Base-by-base conservation (phyloP, 139 green algal genomes). In the Limnomonas spitsbergensis region DNA sequence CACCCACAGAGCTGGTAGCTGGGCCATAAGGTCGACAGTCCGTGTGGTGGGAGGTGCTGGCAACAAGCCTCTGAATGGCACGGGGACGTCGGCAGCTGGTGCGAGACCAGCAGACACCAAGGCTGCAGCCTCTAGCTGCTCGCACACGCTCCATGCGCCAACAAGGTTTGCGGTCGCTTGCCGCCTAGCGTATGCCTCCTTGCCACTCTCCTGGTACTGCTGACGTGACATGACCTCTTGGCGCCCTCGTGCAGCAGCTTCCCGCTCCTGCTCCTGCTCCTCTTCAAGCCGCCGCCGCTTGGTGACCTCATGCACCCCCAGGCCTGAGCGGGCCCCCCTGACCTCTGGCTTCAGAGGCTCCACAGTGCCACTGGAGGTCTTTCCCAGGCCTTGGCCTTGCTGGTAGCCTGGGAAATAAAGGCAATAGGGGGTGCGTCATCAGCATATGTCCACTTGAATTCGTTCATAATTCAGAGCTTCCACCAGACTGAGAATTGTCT, bases 261-360 rank as follows among this genome's bases (percentile, higher is more conserved):
- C 61, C 9, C 29, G 26, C 61, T 34, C 27, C 29, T 72, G 61
- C 61, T 34, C 27, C 61, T 34, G 27, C 61, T 39, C 27, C 61
- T 34, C 61, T 14, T 61, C 47, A 61, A 29, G 14, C 27, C 26
- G 26, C 61, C 27, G 6, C 9, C 29, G 61, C 61, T 72, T 72
- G 9, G 9, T 72, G 6, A 20, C 27, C 61, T 72, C 61, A 37
- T 72, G 61, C 29, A 72, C 61, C 29, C 61, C 61, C 27, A 72
- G 61, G 27, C 61, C 61, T 7, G 27, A 36, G 61, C 61, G 61
- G 29, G 26, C 29, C 7, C 61, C 61, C 9, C 61, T 39, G 9
- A 72, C 61, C 29, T 72, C 27, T 39, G 61, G 61, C 61, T 24
- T 37, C 61, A 72, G 29, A 36, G 61, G 61, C 29, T 72, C 61